A percentile compares a stretch with the other conserved stretches of the same genome.
These are phyloP conservation scores for Myrica gale DNA, from an alignment of 306 rosid species.

Conservation along the genomic window DNA sequence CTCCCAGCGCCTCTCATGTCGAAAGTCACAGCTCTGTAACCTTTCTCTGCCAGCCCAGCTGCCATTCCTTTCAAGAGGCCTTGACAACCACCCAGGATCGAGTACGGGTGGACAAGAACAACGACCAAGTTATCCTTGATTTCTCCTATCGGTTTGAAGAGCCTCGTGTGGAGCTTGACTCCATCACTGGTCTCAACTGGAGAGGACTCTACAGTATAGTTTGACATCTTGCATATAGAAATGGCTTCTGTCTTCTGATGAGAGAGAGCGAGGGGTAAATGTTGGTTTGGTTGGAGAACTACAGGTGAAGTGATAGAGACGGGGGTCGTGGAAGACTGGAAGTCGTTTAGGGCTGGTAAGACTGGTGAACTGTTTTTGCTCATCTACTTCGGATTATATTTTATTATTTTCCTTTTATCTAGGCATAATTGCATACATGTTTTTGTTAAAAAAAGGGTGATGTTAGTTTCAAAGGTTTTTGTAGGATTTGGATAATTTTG, in stretches of 20 bases:
- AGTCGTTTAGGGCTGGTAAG: conserved; percentile 3
- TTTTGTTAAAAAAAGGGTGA: too few species aligned
- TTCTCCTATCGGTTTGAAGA: conserved; percentile 58
- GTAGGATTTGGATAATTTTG: too few species aligned
- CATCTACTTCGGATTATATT: too few species aligned
- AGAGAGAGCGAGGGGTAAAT: neutral
- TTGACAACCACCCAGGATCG: conserved; percentile 87
- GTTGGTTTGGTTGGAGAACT: conserved; percentile 6
- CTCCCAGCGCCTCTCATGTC: conserved; percentile 88
- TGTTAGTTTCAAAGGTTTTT: too few species aligned
- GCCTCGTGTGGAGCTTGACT: conserved; percentile 60
- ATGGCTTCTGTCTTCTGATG: neutral
- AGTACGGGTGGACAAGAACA: conserved; percentile 83
- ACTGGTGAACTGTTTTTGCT: too few species aligned
- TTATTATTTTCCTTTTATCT: too few species aligned
- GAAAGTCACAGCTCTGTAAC: conserved; percentile 62
- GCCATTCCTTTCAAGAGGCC: conserved; percentile 87
- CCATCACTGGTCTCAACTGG: conserved; percentile 64
- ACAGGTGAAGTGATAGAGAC: neutral
- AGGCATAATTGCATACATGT: too few species aligned
- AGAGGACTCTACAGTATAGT: conserved; percentile 51
- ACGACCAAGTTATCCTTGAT: conserved; percentile 36
- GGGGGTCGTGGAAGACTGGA: neutral
- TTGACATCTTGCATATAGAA: conserved; percentile 37
- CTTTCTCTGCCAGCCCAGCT: conserved; percentile 56